Evolutionary conservation across 2,329 filamentous ascomycete species (phyloP), one percentile per base, ranked within the genome.

Genomic region (Fonsecaea monophora): DNA sequence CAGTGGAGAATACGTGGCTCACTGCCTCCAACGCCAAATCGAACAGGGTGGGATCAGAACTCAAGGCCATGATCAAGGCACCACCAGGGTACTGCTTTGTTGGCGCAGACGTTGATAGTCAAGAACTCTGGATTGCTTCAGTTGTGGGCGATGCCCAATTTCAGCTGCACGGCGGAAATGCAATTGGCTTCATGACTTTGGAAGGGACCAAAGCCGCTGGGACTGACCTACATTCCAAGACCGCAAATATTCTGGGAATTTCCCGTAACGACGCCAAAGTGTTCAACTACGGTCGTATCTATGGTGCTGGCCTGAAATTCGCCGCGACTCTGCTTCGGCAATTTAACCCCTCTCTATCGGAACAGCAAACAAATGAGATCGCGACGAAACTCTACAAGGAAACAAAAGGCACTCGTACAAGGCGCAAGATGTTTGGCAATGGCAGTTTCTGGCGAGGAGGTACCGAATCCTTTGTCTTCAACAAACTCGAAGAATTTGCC

Each of bases 271-370:
- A 97, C 74, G 95, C 95, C 66, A 99, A 99, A 77, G 88, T 99
- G 0, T 99, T 99, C 84, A 99, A 99, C 77, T 99, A 99, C 74
- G 96, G 96, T 7, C 92, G 96, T 48, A 99, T 99, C 57, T 99
- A 99, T 75, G 96, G 95, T n/a, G 96, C 95, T 4, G 96, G 95
- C 0, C 82, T 98, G 59, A 96, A 93, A 73, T 99, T 99, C 75
- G 95, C 95, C 0, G 89, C 91, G 2, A 96, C 92, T 9, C 83
- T 99, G 1, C 85, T 99, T 1, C 88, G 94, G 7, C 95, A 98
- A 75, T 99, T 99, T 82, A 97, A 98, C 74, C 93, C 94, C 1
- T 84, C 81, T 21, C 82, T 99, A 38, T 90, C 90, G 0, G 95
- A 98, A 73, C 82, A 85, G 35, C 85, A 97, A 78, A 96, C 95